Evolutionary conservation across 306 rosid genomes (phyloP), one percentile per base, ranked within the genome.

Genomic region (Prunus fruticosa): DNA sequence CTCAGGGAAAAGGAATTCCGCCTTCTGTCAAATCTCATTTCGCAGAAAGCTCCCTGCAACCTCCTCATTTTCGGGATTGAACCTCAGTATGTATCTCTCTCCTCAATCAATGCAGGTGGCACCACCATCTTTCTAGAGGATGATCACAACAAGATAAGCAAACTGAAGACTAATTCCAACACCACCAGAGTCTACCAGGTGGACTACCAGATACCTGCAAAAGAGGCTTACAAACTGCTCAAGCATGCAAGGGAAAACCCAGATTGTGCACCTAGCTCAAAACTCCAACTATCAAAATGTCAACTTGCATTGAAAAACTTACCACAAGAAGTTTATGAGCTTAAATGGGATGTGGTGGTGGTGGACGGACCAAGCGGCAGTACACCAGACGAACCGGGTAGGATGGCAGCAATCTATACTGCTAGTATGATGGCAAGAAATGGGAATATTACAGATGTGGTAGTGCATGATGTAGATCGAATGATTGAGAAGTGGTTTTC

Each of bases 401-500:
- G 97, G 81, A 95, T 95, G 98, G 86, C 65, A 18, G 47, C 93
- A 43, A 95, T 95, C 50, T 95, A 87, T 78, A 89, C 90, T 46
- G 91, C 93, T 9, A 80, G 95, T 77, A 73, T 90, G 20, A 65
- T 95, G 16, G 98, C 97, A 71, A 92, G 93, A 87, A 78, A 80
- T 18, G 91, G 88, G 64, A 88, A 88, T 38, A 46, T 20, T 76
- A 90, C 96, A 0, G 82, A 89, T 57, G 96, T 92, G 41, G 80
- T 86, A 34, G 91, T 95, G 64, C 97, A 95, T 76, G 92, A 95
- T 68, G 87, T 84, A 20, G 83, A 95, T 82, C 89, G 97, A 46
- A 87, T 67, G 80, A 81, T 95, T 27, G 97, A 95, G 84, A 92
- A 88, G 85, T 90, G 98, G 97, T 95, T 89, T 85, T 95, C 97